A percentile compares a stretch with the other conserved stretches of the same genome.
phyloP scores from a whole-genome alignment of 2,329 filamentous ascomycete genomes.

The Cladosporium velox region DNA sequence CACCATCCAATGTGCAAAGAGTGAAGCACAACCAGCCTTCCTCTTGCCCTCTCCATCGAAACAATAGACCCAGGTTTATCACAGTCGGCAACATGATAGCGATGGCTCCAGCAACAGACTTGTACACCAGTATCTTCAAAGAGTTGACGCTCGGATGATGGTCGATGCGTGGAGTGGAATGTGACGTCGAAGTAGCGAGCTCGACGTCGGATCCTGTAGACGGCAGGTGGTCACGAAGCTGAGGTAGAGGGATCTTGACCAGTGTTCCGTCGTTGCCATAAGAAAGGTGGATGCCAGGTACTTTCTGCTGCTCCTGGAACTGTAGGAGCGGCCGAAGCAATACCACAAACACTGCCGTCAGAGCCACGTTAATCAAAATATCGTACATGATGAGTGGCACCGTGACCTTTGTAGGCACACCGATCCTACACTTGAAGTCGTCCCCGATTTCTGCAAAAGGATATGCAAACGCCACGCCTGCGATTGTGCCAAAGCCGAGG shows the following conservation, averaged over 20 bases:
- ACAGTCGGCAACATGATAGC: slow-evolving; percentile 44
- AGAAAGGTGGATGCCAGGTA: neutral
- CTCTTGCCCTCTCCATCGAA: slow-evolving; percentile 37
- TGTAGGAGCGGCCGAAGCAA: slow-evolving; percentile 35
- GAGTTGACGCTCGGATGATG: slow-evolving; percentile 34
- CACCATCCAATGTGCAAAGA: slow-evolving; percentile 45
- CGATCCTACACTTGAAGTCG: slow-evolving; percentile 43
- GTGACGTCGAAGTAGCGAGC: neutral
- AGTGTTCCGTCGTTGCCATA: neutral
- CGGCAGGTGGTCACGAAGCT: neutral
- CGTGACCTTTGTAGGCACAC: slow-evolving; percentile 40
- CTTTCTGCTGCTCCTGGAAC: slow-evolving; percentile 31
- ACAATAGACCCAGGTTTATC: slow-evolving; percentile 41
- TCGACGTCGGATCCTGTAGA: neutral
- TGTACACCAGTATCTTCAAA: slow-evolving; percentile 43
- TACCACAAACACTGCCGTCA: slow-evolving; percentile 44
- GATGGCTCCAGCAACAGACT: slow-evolving; percentile 41
- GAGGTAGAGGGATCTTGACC: neutral
- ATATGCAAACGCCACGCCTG: slow-evolving; percentile 28
- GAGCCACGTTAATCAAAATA: slow-evolving; percentile 41
- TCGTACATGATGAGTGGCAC: slow-evolving; percentile 43
- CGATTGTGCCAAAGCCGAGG: slow-evolving; percentile 27
- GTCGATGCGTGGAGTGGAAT: neutral
- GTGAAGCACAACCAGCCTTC: slow-evolving; percentile 45
- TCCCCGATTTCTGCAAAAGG: slow-evolving; percentile 38